phyloP scores from a whole-genome alignment of 768 basidiomycete genomes.

The Phylloporus rhodoxanthus region DNA sequence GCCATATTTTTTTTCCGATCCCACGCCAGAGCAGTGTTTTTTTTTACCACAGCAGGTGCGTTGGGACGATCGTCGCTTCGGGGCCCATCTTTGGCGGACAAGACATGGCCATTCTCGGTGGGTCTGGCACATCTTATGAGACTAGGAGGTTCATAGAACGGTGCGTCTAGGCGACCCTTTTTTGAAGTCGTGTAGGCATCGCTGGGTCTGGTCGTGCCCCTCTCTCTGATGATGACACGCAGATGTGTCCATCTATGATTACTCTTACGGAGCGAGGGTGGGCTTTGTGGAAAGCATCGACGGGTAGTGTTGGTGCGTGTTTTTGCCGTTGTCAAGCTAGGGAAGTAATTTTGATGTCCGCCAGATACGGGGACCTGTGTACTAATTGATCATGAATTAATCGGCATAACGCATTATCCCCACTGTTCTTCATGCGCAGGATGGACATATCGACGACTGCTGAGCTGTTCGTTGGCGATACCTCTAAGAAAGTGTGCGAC shows the following conservation, averaged over 20 bases:
- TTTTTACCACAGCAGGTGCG: constrained; percentile 32
- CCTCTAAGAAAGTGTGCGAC: too few species aligned
- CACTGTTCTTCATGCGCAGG: background rate
- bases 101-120: constrained; percentile 17
- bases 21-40: background rate
- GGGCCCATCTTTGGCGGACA: background rate
- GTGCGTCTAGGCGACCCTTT: constrained; percentile 46
- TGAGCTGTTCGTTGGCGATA: too few species aligned
- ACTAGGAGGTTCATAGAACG: background rate
- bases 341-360: background rate
- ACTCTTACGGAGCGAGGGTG: constrained; percentile 45
- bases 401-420: background rate
- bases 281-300: constrained; percentile 56
- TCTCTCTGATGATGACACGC: constrained; percentile 1
- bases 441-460: background rate
- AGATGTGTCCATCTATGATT: constrained; percentile 64
- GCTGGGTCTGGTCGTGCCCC: background rate
- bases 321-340: background rate
- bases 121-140: background rate
- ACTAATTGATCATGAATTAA: background rate
- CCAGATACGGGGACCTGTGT: background rate
- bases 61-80: constrained; percentile 49
- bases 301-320: constrained; percentile 1
- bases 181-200: constrained; percentile 55
- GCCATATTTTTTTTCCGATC: background rate